Evolutionary conservation across 306 rosid species (phyloP).

Genomic region (Sophora flavescens): DNA sequence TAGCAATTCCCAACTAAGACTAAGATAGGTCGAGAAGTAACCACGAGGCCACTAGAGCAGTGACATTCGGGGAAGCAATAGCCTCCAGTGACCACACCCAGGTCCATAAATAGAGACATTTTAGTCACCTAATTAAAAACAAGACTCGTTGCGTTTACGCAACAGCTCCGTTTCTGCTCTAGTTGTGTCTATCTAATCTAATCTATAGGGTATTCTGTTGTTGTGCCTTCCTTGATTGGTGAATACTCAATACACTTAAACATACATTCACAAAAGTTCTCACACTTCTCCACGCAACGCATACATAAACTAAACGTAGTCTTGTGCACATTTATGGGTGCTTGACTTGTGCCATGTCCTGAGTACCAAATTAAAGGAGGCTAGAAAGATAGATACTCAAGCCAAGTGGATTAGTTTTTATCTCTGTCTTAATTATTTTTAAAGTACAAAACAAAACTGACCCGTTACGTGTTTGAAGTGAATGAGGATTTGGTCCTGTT

Average conservation of each 20-base stretch:
- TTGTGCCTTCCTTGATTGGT: neutral
- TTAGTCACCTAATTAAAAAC: neutral
- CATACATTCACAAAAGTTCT: slow-evolving; percentile 29
- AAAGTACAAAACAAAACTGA: neutral
- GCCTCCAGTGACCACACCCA: neutral
- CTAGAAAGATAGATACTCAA: neutral
- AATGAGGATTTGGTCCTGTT: no score
- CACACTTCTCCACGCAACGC: slow-evolving; percentile 34
- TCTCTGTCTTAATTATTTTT: neutral
- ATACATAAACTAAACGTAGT: slow-evolving; percentile 1
- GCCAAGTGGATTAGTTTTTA: neutral
- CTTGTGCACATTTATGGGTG: slow-evolving; percentile 30
- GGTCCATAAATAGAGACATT: slow-evolving; percentile 6
- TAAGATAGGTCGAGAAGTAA: neutral
- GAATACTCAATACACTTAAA: slow-evolving; percentile 9
- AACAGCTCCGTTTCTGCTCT: neutral
- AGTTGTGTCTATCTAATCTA: neutral
- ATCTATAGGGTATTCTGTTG: neutral
- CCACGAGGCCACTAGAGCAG: neutral
- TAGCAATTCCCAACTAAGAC: slow-evolving; percentile 1
- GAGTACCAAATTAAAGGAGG: neutral
- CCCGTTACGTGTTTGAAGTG: neutral
- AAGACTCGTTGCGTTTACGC: slow-evolving; percentile 41
- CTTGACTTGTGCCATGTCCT: neutral
- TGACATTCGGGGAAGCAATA: slow-evolving; percentile 14